Percentiles rank a stretch among this genome's conserved stretches.
Evolutionary conservation across 176 grass and related monocot species (phyloP).

Genomic region (Calamus simplicifolius): DNA sequence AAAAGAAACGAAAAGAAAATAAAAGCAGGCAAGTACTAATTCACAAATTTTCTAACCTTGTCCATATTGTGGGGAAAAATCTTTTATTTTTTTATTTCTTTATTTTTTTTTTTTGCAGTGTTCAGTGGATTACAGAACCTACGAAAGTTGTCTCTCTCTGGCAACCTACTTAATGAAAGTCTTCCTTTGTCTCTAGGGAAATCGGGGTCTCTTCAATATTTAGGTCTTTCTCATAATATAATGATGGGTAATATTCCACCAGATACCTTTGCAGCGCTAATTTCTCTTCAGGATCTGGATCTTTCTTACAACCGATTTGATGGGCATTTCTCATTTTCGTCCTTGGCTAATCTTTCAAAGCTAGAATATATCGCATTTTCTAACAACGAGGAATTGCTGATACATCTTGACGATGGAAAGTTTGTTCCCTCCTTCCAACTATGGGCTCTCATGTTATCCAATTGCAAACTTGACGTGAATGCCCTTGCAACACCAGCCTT

Average conservation of each 20-base stretch:
- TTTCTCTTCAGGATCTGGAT: neutral
- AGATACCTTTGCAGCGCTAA: neutral
- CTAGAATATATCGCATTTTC: conserved; percentile 7
- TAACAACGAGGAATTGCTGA: conserved; percentile 1
- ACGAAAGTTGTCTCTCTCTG: no score
- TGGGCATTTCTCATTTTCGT: conserved; percentile 8
- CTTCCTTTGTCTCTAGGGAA: conserved; percentile 8
- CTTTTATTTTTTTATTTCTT: no score
- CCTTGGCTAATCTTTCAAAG: neutral
- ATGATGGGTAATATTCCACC: conserved; percentile 15
- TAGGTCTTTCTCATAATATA: conserved; percentile 11
- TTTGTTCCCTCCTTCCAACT: conserved; percentile 25
- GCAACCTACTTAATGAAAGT: conserved; percentile 5
- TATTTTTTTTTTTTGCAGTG: no score
- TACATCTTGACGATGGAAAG: neutral
- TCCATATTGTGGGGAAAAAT: no score
- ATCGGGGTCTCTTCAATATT: conserved; percentile 2
- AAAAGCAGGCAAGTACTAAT: no score
- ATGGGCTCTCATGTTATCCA: conserved; percentile 5
- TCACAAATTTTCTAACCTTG: no score
- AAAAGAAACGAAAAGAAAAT: no score
- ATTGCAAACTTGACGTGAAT: conserved; percentile 21
- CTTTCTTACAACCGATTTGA: neutral
- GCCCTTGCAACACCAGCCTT: conserved; percentile 15
- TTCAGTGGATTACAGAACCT: no score